Evolutionary conservation across 179 eudicot species (phyloP).

Genomic region (Vitellaria paradoxa): DNA sequence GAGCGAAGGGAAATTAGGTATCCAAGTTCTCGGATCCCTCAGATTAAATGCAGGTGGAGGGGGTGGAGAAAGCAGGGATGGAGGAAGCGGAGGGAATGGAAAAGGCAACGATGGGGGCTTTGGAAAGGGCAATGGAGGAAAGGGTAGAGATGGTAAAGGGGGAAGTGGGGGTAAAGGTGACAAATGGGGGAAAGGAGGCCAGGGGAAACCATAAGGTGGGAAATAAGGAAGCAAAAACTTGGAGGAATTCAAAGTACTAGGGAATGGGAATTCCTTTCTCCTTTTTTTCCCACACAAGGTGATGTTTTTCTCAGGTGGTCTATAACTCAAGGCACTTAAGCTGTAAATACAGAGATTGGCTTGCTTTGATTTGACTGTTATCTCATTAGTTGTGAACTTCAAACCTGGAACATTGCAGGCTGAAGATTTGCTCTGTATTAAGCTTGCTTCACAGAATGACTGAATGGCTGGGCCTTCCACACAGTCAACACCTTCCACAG

Average conservation of each 20-base stretch:
- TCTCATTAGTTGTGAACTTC: constrained; percentile 33
- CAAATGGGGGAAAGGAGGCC: constrained; percentile 29
- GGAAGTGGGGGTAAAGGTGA: constrained; percentile 13
- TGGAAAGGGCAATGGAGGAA: too few relatives aligned
- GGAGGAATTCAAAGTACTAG: constrained; percentile 28
- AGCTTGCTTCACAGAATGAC: constrained; percentile 50
- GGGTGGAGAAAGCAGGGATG: not conserved
- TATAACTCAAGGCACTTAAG: constrained; percentile 55
- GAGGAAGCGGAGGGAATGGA: not conserved
- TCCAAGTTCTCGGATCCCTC: constrained; percentile 15
- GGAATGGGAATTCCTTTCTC: not conserved
- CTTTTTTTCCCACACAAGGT: constrained; percentile 38
- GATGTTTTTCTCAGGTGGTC: constrained; percentile 42
- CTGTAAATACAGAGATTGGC: constrained; percentile 50
- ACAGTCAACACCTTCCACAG: constrained; percentile 68
- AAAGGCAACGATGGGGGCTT: constrained; percentile 1
- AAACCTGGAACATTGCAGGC: constrained; percentile 45
- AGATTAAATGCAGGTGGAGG: constrained; percentile 21
- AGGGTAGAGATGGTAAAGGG: constrained; percentile 6
- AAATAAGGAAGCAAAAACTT: constrained; percentile 39
- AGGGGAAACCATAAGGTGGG: constrained; percentile 27
- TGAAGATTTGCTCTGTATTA: constrained; percentile 38
- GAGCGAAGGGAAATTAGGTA: not conserved
- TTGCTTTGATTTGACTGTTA: constrained; percentile 53
- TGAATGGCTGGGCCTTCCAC: constrained; percentile 56